These are phyloP conservation scores for Penstemon newberryi DNA, from an alignment of 257 asterid genomes.

Conservation along the genomic window DNA sequence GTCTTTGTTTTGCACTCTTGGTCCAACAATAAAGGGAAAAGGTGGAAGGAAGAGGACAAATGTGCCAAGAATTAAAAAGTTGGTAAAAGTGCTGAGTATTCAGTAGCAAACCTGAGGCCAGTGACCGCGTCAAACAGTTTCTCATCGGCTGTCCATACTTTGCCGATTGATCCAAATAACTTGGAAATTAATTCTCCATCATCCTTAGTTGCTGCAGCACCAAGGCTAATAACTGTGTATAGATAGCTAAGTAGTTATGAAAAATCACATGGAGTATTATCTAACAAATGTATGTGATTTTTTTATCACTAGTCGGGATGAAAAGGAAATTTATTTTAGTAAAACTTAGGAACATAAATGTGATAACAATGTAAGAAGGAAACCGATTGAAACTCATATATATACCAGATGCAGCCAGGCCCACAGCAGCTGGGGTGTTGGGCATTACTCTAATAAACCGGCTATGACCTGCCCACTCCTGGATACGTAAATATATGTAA, in stretches of 20 bases:
- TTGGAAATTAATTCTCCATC: slow-evolving; percentile 70
- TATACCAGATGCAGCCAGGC: slow-evolving; percentile 87
- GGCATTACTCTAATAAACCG: slow-evolving; percentile 93
- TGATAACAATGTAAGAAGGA: slow-evolving; percentile 1
- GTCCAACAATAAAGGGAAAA: too few species aligned
- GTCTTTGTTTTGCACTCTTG: too few species aligned
- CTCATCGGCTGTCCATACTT: slow-evolving; percentile 92
- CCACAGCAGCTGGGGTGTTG: slow-evolving; percentile 92
- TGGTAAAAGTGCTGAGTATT: too few species aligned
- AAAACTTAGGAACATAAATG: not conserved
- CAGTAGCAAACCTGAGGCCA: slow-evolving; percentile 67
- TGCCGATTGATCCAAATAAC: slow-evolving; percentile 86
- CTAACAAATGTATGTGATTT: not conserved
- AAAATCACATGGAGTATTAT: slow-evolving; percentile 14
- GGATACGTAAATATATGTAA: slow-evolving; percentile 24
- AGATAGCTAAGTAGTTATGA: slow-evolving; percentile 21
- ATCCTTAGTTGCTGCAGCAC: slow-evolving; percentile 63
- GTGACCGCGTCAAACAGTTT: slow-evolving; percentile 86
- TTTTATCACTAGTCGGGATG: not conserved
- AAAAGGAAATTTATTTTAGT: not conserved
- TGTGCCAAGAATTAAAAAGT: too few species aligned
- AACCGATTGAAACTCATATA: slow-evolving; percentile 23
- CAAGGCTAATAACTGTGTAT: slow-evolving; percentile 67
- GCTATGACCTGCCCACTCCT: slow-evolving; percentile 88
- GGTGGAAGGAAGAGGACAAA: too few species aligned